Percentiles rank a stretch among this genome's conserved stretches.
Evolutionary conservation across 1,284 basidiomycete genomes (phyloP).

Genomic region (Inonotus obliquus): DNA sequence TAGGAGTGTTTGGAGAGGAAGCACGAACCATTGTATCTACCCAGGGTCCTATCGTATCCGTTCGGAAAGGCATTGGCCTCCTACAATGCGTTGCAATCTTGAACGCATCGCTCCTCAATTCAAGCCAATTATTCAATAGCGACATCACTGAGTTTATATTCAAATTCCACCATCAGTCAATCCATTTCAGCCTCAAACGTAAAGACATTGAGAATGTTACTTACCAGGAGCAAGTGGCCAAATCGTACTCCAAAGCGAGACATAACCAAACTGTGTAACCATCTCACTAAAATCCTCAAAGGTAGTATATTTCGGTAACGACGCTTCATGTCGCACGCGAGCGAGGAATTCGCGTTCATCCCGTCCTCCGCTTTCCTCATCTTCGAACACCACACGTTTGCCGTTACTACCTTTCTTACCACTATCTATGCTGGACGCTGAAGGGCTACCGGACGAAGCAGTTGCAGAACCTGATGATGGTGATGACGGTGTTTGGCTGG

Average conservation of each 20-base stretch:
- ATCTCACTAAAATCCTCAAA: slow-evolving; percentile 93
- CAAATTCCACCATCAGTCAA: neutral
- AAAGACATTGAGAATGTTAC: slow-evolving; percentile 26
- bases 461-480: neutral
- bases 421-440: neutral
- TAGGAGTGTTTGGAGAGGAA: neutral
- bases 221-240: slow-evolving; percentile 89
- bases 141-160: slow-evolving; percentile 76
- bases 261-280: slow-evolving; percentile 93
- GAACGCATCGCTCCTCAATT: slow-evolving; percentile 90
- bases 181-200: slow-evolving; percentile 16
- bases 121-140: slow-evolving; percentile 84
- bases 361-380: slow-evolving; percentile 49
- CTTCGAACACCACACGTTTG: slow-evolving; percentile 72
- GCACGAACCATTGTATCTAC: slow-evolving; percentile 66
- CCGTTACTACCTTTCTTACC: slow-evolving; percentile 34
- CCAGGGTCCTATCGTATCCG: slow-evolving; percentile 94
- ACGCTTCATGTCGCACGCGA: slow-evolving; percentile 72
- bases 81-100: slow-evolving; percentile 88
- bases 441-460: neutral
- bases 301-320: slow-evolving; percentile 75
- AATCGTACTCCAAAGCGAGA: slow-evolving; percentile 87
- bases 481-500: slow-evolving; percentile 14
- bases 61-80: slow-evolving; percentile 80
- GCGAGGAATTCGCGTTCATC: slow-evolving; percentile 74